Evolutionary conservation across 2,329 filamentous ascomycete species (phyloP).

Genomic region (Colletotrichum theobromicola): DNA sequence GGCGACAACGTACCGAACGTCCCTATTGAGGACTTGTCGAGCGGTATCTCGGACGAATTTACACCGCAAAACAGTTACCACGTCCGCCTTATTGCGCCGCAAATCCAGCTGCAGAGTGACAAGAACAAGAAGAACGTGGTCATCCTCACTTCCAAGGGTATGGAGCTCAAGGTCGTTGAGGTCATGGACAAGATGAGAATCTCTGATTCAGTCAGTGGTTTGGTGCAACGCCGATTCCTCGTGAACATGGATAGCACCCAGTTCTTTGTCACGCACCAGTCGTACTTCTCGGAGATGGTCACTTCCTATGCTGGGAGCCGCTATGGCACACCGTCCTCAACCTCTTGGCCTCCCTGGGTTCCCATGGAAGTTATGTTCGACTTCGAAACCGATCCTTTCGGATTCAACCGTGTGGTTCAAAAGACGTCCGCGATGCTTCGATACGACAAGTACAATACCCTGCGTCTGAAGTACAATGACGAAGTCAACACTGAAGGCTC

Average conservation of each 20-base stretch:
- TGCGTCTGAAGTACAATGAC: conserved; percentile 96
- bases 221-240: conserved; percentile 93
- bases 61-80: conserved; percentile 93
- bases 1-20: conserved; percentile 35
- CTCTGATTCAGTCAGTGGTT: conserved; percentile 89
- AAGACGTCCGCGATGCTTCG: conserved; percentile 93
- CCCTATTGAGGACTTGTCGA: conserved; percentile 66
- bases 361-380: conserved; percentile 99
- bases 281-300: conserved; percentile 83
- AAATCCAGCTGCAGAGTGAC: conserved; percentile 97
- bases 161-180: conserved; percentile 97
- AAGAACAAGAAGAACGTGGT: conserved; percentile 98
- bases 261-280: conserved; percentile 96
- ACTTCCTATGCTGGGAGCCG: conserved; percentile 94
- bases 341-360: conserved; percentile 97
- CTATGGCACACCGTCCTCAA: conserved; percentile 84
- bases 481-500: conserved; percentile 76
- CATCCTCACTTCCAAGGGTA: conserved; percentile 93
- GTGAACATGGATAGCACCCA: conserved; percentile 97
- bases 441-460: conserved; percentile 97
- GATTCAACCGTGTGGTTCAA: conserved; percentile 97
- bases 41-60: conserved; percentile 87
- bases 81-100: conserved; percentile 91
- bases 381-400: conserved; percentile 90
- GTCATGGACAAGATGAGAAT: conserved; percentile 96